These are phyloP conservation scores for Scleroderma citrinum DNA, from an alignment of 768 basidiomycete species.

Conservation along the genomic window DNA sequence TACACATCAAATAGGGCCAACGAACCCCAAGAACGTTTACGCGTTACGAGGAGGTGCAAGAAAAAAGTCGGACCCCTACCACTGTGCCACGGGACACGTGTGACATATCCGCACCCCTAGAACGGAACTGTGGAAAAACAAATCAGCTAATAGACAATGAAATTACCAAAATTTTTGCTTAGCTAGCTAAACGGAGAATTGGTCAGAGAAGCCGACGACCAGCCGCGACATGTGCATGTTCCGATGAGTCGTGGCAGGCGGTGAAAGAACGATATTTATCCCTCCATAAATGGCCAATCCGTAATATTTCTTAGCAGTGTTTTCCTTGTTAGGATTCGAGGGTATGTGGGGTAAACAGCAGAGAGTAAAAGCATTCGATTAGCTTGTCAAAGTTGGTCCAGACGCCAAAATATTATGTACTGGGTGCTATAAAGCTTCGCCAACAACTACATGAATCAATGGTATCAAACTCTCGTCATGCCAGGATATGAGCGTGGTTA, in stretches of 20 bases:
- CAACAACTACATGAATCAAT: slow-evolving; percentile 11
- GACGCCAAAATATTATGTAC: slow-evolving; percentile 7
- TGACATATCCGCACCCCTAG: slow-evolving; percentile 2
- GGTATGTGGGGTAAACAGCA: slow-evolving; percentile 6
- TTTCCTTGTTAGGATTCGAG: neutral
- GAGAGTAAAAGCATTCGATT: neutral
- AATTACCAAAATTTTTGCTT: neutral
- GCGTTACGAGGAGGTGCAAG: no score
- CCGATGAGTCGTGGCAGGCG: neutral
- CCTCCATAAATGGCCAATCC: neutral
- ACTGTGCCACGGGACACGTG: slow-evolving; percentile 1
- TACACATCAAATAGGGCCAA: no score
- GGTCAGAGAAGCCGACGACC: neutral
- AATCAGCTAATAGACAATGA: neutral
- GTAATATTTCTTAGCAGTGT: neutral
- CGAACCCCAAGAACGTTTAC: no score
- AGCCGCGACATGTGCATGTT: neutral
- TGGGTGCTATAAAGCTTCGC: slow-evolving; percentile 8
- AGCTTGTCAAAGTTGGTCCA: slow-evolving; percentile 2
- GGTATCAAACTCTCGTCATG: slow-evolving; percentile 18
- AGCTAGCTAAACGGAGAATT: slow-evolving; percentile 1
- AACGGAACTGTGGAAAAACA: no score
- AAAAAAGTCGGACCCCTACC: neutral
- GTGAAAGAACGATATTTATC: neutral
- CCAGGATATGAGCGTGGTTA: slow-evolving; percentile 1